Percentiles rank a stretch among this genome's conserved stretches.
Conservation (phyloP, 495 filamentous ascomycete species). For the Penicillium paradoxum region DNA sequence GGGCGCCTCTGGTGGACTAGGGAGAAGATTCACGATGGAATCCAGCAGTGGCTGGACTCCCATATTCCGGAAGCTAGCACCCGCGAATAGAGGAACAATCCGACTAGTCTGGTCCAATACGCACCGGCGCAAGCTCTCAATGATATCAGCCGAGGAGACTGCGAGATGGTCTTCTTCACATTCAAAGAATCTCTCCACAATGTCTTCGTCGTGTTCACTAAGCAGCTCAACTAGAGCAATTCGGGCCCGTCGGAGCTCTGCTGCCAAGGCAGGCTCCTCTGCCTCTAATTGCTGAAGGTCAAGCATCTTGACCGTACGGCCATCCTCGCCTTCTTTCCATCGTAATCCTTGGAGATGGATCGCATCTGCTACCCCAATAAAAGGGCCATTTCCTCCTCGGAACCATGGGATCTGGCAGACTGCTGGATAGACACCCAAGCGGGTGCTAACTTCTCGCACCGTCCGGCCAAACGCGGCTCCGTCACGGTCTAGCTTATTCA, state of each 20-base stretch:
- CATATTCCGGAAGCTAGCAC: conserved; percentile 88
- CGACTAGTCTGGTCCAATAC: conserved; percentile 50
- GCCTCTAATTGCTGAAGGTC: conserved; percentile 46
- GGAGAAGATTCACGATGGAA: conserved; percentile 78
- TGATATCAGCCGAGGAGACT: conserved; percentile 61
- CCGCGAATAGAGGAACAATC: conserved; percentile 85
- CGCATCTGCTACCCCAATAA: conserved; percentile 80
- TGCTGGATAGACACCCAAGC: conserved; percentile 78
- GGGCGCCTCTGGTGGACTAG: conserved; percentile 72
- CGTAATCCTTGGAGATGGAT: conserved; percentile 53
- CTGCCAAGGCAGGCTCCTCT: conserved; percentile 50
- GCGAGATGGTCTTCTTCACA: conserved; percentile 64
- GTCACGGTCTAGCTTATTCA: conserved; percentile 96
- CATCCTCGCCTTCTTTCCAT: conserved; percentile 60
- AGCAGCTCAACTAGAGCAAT: conserved; percentile 73
- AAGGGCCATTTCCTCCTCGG: conserved; percentile 62
- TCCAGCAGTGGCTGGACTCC: conserved; percentile 93
- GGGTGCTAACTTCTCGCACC: conserved; percentile 74
- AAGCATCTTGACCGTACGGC: conserved; percentile 53
- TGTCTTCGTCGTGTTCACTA: conserved; percentile 77
- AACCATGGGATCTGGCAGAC: conserved; percentile 97
- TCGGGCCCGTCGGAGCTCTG: conserved; percentile 73
- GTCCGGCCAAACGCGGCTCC: conserved; percentile 87
- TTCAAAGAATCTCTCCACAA: conserved; percentile 81
- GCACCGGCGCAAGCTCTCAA: conserved; percentile 66